phyloP scores from a whole-genome alignment of 768 basidiomycete species.

The Leccinum fibrillosum region DNA sequence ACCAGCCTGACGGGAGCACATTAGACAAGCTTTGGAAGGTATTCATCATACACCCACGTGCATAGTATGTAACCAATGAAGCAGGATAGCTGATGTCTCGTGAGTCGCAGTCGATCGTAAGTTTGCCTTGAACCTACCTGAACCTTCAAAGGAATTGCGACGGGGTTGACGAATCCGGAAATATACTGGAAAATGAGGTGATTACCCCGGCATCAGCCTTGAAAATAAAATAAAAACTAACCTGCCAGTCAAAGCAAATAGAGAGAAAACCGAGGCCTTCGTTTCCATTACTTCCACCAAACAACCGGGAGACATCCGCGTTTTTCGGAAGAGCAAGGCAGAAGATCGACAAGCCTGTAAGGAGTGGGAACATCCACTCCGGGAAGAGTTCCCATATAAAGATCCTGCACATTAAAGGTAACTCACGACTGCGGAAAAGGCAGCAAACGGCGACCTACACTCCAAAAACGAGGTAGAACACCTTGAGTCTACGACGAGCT shows the following conservation, averaged over 20 bases:
- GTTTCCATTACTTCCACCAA: conserved; percentile 61
- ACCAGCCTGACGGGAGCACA: conserved; percentile 21
- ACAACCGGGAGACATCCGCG: conserved; percentile 49
- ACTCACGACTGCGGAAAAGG: not conserved
- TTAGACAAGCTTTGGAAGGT: not conserved
- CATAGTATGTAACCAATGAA: conserved; percentile 50
- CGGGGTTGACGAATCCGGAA: conserved; percentile 36
- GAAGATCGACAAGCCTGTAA: conserved; percentile 59
- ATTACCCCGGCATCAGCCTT: not conserved
- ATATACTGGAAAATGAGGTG: conserved; percentile 18
- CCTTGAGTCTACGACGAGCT: conserved; percentile 39
- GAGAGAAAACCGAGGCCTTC: conserved; percentile 62
- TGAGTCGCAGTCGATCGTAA: not conserved
- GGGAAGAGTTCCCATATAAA: conserved; percentile 29
- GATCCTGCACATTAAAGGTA: conserved; percentile 27
- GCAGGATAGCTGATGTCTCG: conserved; percentile 34
- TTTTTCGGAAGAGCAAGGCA: conserved; percentile 55
- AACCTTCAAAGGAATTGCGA: conserved; percentile 53
- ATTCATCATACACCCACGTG: conserved; percentile 36
- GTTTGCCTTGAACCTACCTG: conserved; percentile 28
- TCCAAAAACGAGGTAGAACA: conserved; percentile 24
- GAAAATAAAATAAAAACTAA: conserved; percentile 25
- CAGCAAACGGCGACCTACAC: conserved; percentile 31
- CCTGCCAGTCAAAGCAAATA: conserved; percentile 61
- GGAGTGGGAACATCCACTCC: conserved; percentile 48